Evolutionary conservation across 2,329 filamentous ascomycete species (phyloP), one percentile per base, ranked within the genome.

Genomic region (Colletotrichum navitas): DNA sequence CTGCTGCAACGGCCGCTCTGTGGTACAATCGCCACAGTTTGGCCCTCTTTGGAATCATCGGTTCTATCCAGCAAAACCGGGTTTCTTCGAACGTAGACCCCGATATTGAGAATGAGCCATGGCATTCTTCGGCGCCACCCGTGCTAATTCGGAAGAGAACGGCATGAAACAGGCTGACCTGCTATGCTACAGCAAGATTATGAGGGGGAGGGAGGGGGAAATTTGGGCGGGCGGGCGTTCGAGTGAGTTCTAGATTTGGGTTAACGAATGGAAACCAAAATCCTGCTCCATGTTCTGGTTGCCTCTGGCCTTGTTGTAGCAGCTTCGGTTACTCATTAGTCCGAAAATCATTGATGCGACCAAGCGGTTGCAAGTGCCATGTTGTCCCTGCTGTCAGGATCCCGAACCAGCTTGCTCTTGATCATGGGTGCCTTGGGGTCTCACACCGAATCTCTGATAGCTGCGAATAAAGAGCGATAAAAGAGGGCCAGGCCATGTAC

Each of bases 1-100:
- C 80, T 0, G 0, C 76, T 0, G 16, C 73, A 0, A 79, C 79
- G 0, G 59, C 74, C 1, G 62, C 56, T 0, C 0, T 73, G 7
- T 80, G 79, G 79, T 72, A 54, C 12, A 58, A 41, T 18, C 66
- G 71, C 47, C 71, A 68, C 32, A 14, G 0, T 11, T 26, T 72
- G 18, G 29, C 45, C 26, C 58, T 47, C 2, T 51, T 3, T 32
- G 10, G 29, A 6, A 10, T 34, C 12, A 3, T 55, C 32, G 11
- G 2, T 5, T 14, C 52, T 24, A 18, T 36, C 5, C 21, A 55
- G 18, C 18, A 29, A 14, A 10, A n/a, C 6, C 49, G 24, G 49
- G 29, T 16, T 21, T 21, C 26, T 34, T 54, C 26, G 26, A 34
- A 32, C n/a, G 5, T 16, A 32, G 21, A 32, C 0, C 0, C 12